Conservation (phyloP, 2,329 filamentous ascomycete species). For the Nemania diffusa region DNA sequence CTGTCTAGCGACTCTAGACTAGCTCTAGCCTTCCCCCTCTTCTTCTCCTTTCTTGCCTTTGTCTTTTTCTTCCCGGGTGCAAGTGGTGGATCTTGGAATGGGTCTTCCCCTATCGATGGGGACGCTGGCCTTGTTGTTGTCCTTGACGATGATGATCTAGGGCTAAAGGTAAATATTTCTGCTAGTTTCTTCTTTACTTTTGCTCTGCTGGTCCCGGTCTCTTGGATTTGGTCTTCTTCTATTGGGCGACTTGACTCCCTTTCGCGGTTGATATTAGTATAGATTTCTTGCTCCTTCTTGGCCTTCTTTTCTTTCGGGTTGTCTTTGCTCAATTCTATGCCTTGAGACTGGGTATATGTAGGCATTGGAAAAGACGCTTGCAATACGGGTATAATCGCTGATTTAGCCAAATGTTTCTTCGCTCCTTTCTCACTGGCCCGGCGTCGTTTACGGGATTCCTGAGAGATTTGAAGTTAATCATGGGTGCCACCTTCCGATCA, state of each 20-base stretch:
- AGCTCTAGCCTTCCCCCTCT: neutral
- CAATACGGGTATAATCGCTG: neutral
- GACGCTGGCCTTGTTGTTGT: neutral
- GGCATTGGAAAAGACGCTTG: neutral
- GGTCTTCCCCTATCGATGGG: neutral
- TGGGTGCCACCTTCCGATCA: neutral
- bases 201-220: neutral
- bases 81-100: slow-evolving; percentile 25
- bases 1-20: neutral
- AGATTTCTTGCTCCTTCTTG: neutral
- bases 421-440: slow-evolving; percentile 2
- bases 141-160: neutral
- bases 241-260: neutral
- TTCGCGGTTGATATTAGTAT: neutral
- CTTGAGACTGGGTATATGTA: neutral
- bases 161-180: neutral
- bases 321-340: no score
- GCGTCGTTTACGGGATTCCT: slow-evolving; percentile 30
- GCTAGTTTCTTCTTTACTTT: slow-evolving; percentile 16
- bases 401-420: neutral
- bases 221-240: neutral
- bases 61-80: neutral
- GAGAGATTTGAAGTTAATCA: neutral
- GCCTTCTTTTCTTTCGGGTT: neutral
- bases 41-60: slow-evolving; percentile 1